phyloP scores from a whole-genome alignment of 2,329 filamentous ascomycete genomes.

The Celoporthe dispersa region DNA sequence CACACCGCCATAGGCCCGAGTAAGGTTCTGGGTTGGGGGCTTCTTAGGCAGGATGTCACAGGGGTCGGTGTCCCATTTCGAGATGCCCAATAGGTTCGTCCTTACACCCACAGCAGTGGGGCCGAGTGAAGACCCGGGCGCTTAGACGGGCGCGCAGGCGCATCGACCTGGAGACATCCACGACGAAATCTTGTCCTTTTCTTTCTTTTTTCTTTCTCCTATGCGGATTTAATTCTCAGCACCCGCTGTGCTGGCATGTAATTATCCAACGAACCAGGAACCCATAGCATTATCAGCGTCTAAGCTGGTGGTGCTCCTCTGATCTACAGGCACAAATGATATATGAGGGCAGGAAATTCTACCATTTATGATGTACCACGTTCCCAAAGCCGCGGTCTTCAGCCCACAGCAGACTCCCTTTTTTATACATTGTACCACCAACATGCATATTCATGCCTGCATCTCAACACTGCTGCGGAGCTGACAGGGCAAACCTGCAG shows the following conservation, averaged over 20 bases:
- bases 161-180: neutral
- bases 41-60: neutral
- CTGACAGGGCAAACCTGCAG: neutral
- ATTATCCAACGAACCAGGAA: too few species aligned
- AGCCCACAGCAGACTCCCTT: neutral
- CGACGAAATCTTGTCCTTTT: neutral
- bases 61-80: neutral
- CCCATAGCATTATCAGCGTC: neutral
- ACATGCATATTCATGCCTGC: neutral
- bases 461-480: neutral
- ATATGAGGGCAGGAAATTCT: neutral
- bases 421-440: neutral
- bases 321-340: neutral
- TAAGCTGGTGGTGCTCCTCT: neutral
- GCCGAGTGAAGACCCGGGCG: neutral
- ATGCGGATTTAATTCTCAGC: neutral
- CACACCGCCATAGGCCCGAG: neutral
- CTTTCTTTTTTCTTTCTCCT: neutral
- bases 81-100: neutral
- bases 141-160: neutral
- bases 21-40: neutral
- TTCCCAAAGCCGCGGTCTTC: neutral
- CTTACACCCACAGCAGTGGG: neutral
- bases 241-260: neutral
- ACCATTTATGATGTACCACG: neutral